Evolutionary conservation across 2,329 filamentous ascomycete genomes (phyloP).

Genomic region (Aspergillus fumigatiaffinis): DNA sequence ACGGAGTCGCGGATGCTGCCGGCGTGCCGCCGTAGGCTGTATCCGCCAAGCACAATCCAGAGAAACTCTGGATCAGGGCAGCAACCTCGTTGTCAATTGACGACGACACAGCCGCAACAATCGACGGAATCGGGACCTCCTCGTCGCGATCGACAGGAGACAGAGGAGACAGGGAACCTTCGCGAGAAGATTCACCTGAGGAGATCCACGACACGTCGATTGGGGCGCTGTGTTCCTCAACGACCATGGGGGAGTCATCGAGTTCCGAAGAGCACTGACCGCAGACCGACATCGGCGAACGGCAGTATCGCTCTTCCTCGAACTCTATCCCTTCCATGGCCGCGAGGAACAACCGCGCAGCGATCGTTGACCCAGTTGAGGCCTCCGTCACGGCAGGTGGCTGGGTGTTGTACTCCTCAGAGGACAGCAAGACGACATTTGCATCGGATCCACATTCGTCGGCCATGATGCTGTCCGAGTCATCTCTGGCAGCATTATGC

Average conservation of each 20-base stretch:
- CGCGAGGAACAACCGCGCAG: neutral
- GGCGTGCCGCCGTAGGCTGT: neutral
- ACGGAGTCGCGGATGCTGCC: neutral
- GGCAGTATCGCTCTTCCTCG: neutral
- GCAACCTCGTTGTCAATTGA: slow-evolving; percentile 9
- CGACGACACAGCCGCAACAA: neutral
- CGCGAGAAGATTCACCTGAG: neutral
- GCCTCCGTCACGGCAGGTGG: neutral
- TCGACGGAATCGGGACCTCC: neutral
- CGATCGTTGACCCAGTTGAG: neutral
- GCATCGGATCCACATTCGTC: neutral
- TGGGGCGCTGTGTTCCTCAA: neutral
- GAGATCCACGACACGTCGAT: neutral
- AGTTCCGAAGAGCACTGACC: neutral
- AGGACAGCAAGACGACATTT: neutral
- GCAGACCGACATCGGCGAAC: neutral
- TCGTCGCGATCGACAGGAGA: neutral
- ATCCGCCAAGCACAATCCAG: slow-evolving; percentile 7
- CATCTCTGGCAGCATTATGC: neutral
- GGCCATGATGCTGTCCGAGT: neutral
- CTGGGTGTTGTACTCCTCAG: neutral
- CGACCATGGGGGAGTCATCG: neutral
- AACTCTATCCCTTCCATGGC: neutral
- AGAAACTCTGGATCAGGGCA: slow-evolving; percentile 5
- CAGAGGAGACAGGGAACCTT: neutral